Evolutionary conservation across 306 rosid species (phyloP), one percentile per base, ranked within the genome.

Genomic region (Acacia crassicarpa): DNA sequence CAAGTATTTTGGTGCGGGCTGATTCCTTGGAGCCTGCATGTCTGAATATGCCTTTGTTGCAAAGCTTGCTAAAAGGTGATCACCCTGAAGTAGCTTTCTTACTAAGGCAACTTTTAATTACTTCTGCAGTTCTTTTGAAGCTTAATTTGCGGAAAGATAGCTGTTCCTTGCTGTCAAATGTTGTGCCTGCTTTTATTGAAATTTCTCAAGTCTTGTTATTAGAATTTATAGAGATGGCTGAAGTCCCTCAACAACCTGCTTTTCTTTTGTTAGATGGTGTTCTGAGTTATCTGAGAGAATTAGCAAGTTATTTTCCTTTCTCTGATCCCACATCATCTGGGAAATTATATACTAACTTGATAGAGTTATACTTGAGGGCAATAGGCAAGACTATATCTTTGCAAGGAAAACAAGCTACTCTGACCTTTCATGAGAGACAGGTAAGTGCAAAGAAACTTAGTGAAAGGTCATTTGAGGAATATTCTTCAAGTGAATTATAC

Each of bases 191-290:
- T 66, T 80, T 89, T 30, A 76, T 85, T 83, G 84, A 93, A 77
- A 74, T 93, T 81, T 88, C 97, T 65, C 90, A 85, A 74, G 72
- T 84, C 84, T 75, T 95, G 89, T 84, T 91, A 82, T 78, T 76
- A 61, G 92, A 91, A 90, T 93, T 91, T 72, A 88, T 71, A 72
- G 77, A 86, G 83, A 86, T 85, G 89, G 81, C 44, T 75, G 91
- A 90, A 62, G 87, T 83, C 49, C 98, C 97, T 25, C 89, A 87
- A 48, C 86, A 90, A 20, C 85, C 81, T 80, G 86, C 86, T 79
- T 90, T 93, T 84, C 90, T 92, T 81, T 89, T 97, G 90, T 80
- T 93, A 72, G 94, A 95, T 78, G 97, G 98, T 83, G 92, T 85
- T 87, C 75, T 88, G 51, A 88, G 89, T 86, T 93, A 82, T 87